phyloP scores from a whole-genome alignment of 1,284 basidiomycete species.

The Sporisorium graminicola region DNA sequence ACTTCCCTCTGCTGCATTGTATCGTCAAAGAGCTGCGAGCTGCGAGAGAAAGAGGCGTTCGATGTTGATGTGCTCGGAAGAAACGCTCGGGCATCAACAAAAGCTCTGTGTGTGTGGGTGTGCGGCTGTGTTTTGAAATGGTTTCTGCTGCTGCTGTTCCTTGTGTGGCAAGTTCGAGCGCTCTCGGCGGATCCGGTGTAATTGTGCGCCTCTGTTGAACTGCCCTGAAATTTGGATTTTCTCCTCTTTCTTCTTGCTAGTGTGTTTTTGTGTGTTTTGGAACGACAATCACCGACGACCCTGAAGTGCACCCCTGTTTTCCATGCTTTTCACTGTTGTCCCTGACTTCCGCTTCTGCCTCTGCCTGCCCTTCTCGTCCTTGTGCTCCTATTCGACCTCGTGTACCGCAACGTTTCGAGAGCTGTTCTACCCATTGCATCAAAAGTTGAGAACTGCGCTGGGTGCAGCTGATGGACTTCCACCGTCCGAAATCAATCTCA shows the following conservation, averaged over 20 bases:
- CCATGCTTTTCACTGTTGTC: background rate
- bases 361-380: too few relatives aligned
- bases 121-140: constrained; percentile 1
- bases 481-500: background rate
- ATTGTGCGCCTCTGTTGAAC: background rate
- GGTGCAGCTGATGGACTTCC: background rate
- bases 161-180: background rate
- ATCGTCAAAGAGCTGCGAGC: background rate
- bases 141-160: background rate
- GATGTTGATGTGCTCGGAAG: background rate
- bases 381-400: background rate
- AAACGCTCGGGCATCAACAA: background rate
- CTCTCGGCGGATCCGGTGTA: background rate
- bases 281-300: background rate
- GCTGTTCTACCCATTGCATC: background rate
- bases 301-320: background rate
- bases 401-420: background rate
- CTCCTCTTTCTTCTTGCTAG: background rate
- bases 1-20: background rate
- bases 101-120: background rate
- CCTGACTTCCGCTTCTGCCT: too few relatives aligned
- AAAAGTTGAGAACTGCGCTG: background rate
- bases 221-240: background rate
- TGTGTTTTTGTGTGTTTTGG: constrained; percentile 1
- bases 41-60: background rate